Conservation (phyloP, 345 rosid genomes). For the Rhodomyrtus tomentosa region DNA sequence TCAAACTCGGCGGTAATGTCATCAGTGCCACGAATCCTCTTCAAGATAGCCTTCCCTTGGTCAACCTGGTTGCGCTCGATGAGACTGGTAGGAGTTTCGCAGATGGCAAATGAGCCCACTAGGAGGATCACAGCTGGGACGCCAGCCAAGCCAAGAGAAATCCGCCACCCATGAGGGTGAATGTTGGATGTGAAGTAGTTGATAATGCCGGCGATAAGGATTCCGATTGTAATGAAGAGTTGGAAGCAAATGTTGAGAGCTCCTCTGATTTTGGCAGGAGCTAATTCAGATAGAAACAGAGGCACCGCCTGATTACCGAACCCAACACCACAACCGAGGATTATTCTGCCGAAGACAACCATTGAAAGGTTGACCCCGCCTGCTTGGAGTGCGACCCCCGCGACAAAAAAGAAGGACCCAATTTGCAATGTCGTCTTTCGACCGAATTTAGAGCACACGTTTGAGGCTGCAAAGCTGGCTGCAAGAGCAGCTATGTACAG, state of each 20-base stretch:
- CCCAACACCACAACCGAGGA: slow-evolving; percentile 17
- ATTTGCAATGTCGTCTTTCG: slow-evolving; percentile 7
- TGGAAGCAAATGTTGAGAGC: not conserved
- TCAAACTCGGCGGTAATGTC: not conserved
- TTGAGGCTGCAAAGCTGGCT: slow-evolving; percentile 9
- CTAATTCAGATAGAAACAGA: not conserved
- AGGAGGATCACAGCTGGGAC: not conserved
- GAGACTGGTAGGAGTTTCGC: not conserved
- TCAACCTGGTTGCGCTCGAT: not conserved
- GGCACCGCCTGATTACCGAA: slow-evolving; percentile 7
- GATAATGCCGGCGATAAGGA: not conserved
- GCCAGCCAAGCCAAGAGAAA: not conserved
- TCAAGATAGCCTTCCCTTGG: not conserved
- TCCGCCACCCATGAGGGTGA: not conserved
- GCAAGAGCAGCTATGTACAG: slow-evolving; percentile 9
- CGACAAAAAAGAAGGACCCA: slow-evolving; percentile 6
- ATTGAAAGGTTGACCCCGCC: not conserved
- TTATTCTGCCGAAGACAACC: slow-evolving; percentile 11
- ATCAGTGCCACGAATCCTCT: not conserved
- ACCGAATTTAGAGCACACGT: slow-evolving; percentile 3
- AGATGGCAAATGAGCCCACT: not conserved
- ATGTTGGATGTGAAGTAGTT: not conserved
- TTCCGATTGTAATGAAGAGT: not conserved
- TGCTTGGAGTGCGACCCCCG: not conserved
- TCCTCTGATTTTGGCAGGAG: not conserved